Evolutionary conservation across 352 stramenopile species (phyloP).

Genomic region (Lagenidium giganteum): DNA sequence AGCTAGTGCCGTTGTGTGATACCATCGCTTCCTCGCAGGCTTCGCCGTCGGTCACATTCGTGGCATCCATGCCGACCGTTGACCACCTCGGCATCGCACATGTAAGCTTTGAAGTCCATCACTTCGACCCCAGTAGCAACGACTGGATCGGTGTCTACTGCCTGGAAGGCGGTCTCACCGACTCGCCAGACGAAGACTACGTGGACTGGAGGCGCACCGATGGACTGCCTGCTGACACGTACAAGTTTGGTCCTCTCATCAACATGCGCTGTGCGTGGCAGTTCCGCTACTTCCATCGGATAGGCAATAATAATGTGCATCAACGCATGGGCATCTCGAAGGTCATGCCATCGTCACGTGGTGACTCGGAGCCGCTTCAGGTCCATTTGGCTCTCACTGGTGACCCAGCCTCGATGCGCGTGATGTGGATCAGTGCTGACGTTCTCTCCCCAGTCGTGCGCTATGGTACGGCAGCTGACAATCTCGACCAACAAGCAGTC

Average conservation of each 20-base stretch:
- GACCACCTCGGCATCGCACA: too few relatives aligned
- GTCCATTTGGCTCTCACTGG: conserved; percentile 6
- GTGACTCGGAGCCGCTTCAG: conserved; percentile 12
- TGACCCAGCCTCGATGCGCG: conserved; percentile 3
- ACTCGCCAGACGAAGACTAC: conserved; percentile 3
- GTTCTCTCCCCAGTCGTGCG: neutral
- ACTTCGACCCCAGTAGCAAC: neutral
- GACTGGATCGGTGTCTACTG: conserved; percentile 16
- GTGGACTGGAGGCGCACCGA: conserved; percentile 17
- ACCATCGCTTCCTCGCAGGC: too few relatives aligned
- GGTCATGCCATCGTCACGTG: too few relatives aligned
- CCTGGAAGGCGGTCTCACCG: neutral
- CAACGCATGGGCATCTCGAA: too few relatives aligned
- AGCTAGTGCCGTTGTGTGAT: too few relatives aligned
- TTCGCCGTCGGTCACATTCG: too few relatives aligned
- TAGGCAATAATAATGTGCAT: neutral
- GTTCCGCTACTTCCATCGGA: conserved; percentile 11
- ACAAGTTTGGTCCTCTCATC: conserved; percentile 11
- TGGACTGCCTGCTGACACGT: too few relatives aligned
- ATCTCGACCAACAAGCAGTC: too few relatives aligned
- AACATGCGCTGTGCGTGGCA: conserved; percentile 17
- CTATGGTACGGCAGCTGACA: too few relatives aligned
- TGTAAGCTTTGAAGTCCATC: too few relatives aligned
- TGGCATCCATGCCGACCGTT: too few relatives aligned
- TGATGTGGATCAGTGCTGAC: conserved; percentile 6